These are phyloP conservation scores for Clarireedia monteithiana DNA, from an alignment of 2,329 filamentous ascomycete genomes.

Conservation along the genomic window DNA sequence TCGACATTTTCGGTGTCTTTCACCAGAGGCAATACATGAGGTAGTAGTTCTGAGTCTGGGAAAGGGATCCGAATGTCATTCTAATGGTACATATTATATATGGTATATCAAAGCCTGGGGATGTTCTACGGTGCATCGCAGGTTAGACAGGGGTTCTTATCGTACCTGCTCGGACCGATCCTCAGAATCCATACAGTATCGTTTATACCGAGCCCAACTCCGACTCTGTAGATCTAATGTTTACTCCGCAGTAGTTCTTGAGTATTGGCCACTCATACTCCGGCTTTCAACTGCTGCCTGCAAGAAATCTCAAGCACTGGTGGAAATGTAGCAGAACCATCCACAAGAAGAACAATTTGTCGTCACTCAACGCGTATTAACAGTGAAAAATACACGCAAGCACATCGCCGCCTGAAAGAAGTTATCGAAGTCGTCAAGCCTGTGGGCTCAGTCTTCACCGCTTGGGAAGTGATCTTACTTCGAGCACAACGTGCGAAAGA, in stretches of 20 bases:
- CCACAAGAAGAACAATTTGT: background rate
- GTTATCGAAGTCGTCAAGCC: no score
- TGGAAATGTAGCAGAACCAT: background rate
- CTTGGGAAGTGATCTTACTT: no score
- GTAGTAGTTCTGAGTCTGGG: background rate
- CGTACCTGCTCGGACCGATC: background rate
- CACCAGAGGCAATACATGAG: background rate
- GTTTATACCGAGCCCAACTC: background rate
- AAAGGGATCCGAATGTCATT: background rate
- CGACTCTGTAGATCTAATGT: background rate
- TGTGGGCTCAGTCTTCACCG: no score
- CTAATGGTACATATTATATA: background rate
- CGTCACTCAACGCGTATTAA: conserved; percentile 3
- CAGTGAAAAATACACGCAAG: background rate
- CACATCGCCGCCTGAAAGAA: background rate
- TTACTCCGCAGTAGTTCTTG: no score
- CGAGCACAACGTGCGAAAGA: no score
- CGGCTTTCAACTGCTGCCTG: background rate
- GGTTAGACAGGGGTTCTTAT: background rate
- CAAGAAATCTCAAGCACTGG: no score
- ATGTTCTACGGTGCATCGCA: no score
- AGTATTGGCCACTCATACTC: no score
- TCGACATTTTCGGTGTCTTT: conserved; percentile 1
- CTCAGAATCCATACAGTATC: no score
- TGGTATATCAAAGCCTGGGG: background rate